Evolutionary conservation across 2,329 filamentous ascomycete species (phyloP).

Genomic region (Aspergillus novoparasiticus): DNA sequence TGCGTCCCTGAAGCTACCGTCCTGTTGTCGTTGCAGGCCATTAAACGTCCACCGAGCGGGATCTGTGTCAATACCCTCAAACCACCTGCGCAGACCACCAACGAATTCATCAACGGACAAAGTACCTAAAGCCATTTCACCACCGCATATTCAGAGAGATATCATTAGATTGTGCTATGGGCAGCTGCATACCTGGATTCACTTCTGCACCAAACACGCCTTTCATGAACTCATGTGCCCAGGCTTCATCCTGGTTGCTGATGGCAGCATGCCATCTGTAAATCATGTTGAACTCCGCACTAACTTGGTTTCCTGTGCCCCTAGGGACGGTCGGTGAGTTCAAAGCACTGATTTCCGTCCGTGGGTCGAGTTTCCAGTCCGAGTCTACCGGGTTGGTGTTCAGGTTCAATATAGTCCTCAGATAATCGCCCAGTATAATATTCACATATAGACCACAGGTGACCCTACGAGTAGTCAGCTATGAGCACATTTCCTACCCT

Average conservation of each 20-base stretch:
- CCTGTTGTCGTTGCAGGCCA: neutral
- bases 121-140: neutral
- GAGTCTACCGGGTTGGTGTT: conserved; percentile 11
- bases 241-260: conserved; percentile 48
- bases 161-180: neutral
- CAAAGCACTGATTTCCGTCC: neutral
- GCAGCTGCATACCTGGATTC: neutral
- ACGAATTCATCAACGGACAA: conserved; percentile 5
- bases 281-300: conserved; percentile 56
- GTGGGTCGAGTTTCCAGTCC: conserved; percentile 10
- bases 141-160: neutral
- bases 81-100: neutral
- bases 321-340: conserved; percentile 34
- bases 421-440: conserved; percentile 37
- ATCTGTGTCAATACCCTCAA: neutral
- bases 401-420: conserved; percentile 36
- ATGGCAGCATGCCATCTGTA: conserved; percentile 55
- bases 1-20: conserved; percentile 8
- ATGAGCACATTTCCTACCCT: neutral
- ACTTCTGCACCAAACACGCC: conserved; percentile 5
- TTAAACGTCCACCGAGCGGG: conserved; percentile 6
- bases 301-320: conserved; percentile 54
- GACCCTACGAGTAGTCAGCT: conserved; percentile 14
- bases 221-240: conserved; percentile 36
- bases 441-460: conserved; percentile 37